phyloP scores from a whole-genome alignment of 805 yeast species.

The Ogataea paradorogensis region DNA sequence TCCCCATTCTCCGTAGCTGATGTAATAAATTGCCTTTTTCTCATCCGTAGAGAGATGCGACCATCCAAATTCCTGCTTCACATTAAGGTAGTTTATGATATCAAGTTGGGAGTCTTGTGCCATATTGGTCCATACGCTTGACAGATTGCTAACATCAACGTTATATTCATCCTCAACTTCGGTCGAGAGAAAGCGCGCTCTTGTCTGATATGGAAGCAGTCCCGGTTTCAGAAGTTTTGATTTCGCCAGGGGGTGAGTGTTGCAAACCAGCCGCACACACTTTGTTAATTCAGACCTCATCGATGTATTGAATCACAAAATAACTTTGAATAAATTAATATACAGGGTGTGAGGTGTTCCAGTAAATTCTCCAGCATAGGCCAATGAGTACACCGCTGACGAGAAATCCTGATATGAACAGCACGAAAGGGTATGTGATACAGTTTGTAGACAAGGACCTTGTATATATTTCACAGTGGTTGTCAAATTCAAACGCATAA shows the following conservation, averaged over 20 bases:
- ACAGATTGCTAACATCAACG: slow-evolving; percentile 32
- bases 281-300: not conserved
- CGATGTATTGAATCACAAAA: not conserved
- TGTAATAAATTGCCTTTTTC: slow-evolving; percentile 56
- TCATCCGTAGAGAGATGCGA: slow-evolving; percentile 44
- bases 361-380: slow-evolving; percentile 19
- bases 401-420: slow-evolving; percentile 12
- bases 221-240: too few relatives aligned
- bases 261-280: not conserved
- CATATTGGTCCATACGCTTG: slow-evolving; percentile 33
- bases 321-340: not conserved
- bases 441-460: slow-evolving; percentile 10
- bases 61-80: slow-evolving; percentile 39
- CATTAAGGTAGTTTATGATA: slow-evolving; percentile 34
- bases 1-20: slow-evolving; percentile 64
- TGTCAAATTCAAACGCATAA: slow-evolving; percentile 64
- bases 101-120: slow-evolving; percentile 35
- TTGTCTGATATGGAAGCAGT: too few relatives aligned
- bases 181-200: not conserved
- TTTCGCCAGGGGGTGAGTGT: too few relatives aligned
- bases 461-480: slow-evolving; percentile 24
- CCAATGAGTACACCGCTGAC: slow-evolving; percentile 13
- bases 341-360: slow-evolving; percentile 13
- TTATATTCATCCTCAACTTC: slow-evolving; percentile 27
- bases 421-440: slow-evolving; percentile 18